Conservation (phyloP, 345 rosid genomes). For the Leavenworthia alabamica region DNA sequence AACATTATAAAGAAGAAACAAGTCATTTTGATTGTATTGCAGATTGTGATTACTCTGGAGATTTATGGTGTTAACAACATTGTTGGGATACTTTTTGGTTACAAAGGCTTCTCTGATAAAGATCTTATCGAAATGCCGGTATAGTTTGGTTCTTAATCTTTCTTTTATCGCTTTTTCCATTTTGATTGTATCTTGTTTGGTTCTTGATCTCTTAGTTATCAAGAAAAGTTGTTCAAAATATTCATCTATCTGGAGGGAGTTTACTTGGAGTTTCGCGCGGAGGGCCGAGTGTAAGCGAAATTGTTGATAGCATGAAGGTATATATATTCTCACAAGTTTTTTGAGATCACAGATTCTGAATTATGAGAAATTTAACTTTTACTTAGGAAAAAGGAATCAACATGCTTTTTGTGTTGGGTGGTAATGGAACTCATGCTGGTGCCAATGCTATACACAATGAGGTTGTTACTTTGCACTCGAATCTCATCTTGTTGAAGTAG, state of each 20-base stretch:
- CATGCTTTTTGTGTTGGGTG: slow-evolving; percentile 98
- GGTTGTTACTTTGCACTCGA: too few relatives aligned
- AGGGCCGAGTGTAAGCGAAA: slow-evolving; percentile 63
- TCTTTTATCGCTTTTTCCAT: not conserved
- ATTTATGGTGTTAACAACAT: slow-evolving; percentile 92
- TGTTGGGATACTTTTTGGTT: slow-evolving; percentile 93
- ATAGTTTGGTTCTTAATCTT: not conserved
- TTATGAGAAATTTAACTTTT: not conserved
- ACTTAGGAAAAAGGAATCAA: slow-evolving; percentile 90
- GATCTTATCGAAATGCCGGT: slow-evolving; percentile 80
- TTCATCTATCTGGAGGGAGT: slow-evolving; percentile 99
- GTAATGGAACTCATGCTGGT: slow-evolving; percentile 98
- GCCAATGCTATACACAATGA: slow-evolving; percentile 91
- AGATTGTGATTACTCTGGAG: slow-evolving; percentile 93
- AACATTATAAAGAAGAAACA: too few relatives aligned
- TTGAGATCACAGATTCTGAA: not conserved
- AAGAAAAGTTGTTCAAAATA: slow-evolving; percentile 88
- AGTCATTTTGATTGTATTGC: slow-evolving; percentile 21
- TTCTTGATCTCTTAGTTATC: slow-evolving; percentile 56
- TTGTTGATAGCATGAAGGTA: slow-evolving; percentile 78
- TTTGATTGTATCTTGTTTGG: too few relatives aligned
- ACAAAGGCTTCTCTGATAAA: slow-evolving; percentile 73
- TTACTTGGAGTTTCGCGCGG: slow-evolving; percentile 71
- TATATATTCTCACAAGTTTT: slow-evolving; percentile 9
- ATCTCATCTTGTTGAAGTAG: too few relatives aligned